Percentiles rank a stretch among this genome's conserved stretches.
Conservation (phyloP, 2,329 filamentous ascomycete genomes). For the Ophiostoma quercus region DNA sequence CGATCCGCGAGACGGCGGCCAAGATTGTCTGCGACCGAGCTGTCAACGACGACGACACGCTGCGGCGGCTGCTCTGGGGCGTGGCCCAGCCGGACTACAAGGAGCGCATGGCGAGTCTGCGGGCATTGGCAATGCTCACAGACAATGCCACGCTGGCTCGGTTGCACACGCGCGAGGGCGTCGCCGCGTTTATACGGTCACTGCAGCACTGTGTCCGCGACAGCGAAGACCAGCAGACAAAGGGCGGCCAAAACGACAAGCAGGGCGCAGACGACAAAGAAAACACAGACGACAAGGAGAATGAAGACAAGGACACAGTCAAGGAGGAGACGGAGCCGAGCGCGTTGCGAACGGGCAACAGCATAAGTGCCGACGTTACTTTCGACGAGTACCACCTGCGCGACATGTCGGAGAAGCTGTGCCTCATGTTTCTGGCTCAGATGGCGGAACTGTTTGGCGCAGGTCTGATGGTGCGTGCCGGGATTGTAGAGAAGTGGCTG, state of each 20-base stretch:
- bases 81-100: constrained; percentile 57
- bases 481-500: constrained; percentile 70
- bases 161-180: constrained; percentile 48
- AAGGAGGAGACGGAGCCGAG: background rate
- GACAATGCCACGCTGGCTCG: constrained; percentile 44
- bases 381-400: constrained; percentile 61
- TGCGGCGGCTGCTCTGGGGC: constrained; percentile 50
- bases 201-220: constrained; percentile 53
- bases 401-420: constrained; percentile 57
- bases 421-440: constrained; percentile 52
- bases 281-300: background rate
- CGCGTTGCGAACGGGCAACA: constrained; percentile 33
- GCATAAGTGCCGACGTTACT: constrained; percentile 48
- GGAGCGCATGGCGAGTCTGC: constrained; percentile 52
- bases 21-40: constrained; percentile 53
- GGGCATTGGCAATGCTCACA: constrained; percentile 52
- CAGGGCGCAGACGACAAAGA: background rate
- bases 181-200: constrained; percentile 55
- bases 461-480: constrained; percentile 54
- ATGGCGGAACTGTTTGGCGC: constrained; percentile 57
- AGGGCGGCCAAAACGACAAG: background rate
- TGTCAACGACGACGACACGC: constrained; percentile 52
- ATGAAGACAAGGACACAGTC: background rate
- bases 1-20: constrained; percentile 63
- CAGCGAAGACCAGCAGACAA: constrained; percentile 20